Evolutionary conservation across 1,284 basidiomycete species (phyloP), one percentile per base, ranked within the genome.

Genomic region (Dichomitus squalens): DNA sequence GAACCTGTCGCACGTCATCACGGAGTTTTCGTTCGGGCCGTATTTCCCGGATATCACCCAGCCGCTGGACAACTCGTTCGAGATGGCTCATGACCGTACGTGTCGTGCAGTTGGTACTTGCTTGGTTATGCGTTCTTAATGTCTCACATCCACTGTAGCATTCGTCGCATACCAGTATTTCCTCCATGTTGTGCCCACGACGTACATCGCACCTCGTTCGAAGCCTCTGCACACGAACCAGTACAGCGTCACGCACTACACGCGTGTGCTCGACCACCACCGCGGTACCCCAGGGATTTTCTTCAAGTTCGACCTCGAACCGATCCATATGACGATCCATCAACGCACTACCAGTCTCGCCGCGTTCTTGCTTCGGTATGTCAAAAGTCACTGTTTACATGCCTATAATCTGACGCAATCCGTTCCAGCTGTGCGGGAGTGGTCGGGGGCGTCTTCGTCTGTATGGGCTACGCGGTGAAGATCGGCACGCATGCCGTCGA

Each of bases 161-260:
- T 96, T 96, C 73, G 81, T 93, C 55, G 90, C 92, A n/a, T 98
- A 95, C 74, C 95, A 97, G 71, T 98, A 99, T 72, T 98, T 93
- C 79, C 77, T 98, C 14, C 91, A 92, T 46, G 91, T 98, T 59
- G 95, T 99, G 2, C 96, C 96, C 0, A 98, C 96, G 0, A 92
- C 89, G 3, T 98, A 98, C 73, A 84, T 96, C 61, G 88, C 84
- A 31, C 88, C 77, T 36, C 84, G 79, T 56, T 84, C 74, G 54
- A 71, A 50, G 25, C 84, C 88, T 8, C 72, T 92, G n/a, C 73
- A 85, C 31, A 99, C 96, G 0, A 88, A 95, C 67, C 92, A 98
- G 73, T 98, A 99, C 76, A 94, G 92, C 49, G 96, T 98, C 1
- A 98, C 94, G 0, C 94, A 98, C 73, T 96, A 98, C 72, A 87